Evolutionary conservation across 495 filamentous ascomycete species (phyloP), one percentile per base, ranked within the genome.

Genomic region (Podospora australis): DNA sequence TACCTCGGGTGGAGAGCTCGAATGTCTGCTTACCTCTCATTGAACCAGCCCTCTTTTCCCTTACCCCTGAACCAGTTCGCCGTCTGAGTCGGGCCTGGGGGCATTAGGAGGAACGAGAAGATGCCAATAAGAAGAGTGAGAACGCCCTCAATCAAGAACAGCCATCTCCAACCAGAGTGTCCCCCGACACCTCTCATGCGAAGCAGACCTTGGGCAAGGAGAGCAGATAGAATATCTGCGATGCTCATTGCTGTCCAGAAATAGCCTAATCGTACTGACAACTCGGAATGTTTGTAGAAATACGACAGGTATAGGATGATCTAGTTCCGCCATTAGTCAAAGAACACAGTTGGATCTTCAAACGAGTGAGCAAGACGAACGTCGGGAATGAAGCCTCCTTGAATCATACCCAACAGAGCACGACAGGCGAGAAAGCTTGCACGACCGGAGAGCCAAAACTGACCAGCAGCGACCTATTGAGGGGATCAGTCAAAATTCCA

Each of bases 41-140:
- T 78, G 57, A 88, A 88, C 83, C 83, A 88, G 3, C 85, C 85
- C 3, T 85, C 69, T 49, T 82, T 85, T 0, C 86, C 85, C 1
- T 82, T 85, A 1, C 86, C 85, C 2, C 85, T 75, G 54, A 85
- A 78, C 63, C 74, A 72, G 35, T 78, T 82, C 17, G 71, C 71
- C 0, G 87, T 90, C 51, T 90, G 83, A 3, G 77, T 83, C 0
- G 87, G 85, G 0, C 81, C 83, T 0, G 86, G 70, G 0, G 84
- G 84, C 74, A 92, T 82, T 64, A 84, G 79, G 28, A 82, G 66
- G 40, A 71, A 84, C 1, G 84, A 75, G 3, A 78, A 47, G 10
- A 90, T 62, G 2, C 85, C 86, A 43, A 90, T 75, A 3, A 80
- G 39, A 0, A 78, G 76, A 0, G 84, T 87, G 4, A 81, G 42